Conservation (phyloP, 495 filamentous ascomycete genomes). For the Melanomma pulvis-pyrius region DNA sequence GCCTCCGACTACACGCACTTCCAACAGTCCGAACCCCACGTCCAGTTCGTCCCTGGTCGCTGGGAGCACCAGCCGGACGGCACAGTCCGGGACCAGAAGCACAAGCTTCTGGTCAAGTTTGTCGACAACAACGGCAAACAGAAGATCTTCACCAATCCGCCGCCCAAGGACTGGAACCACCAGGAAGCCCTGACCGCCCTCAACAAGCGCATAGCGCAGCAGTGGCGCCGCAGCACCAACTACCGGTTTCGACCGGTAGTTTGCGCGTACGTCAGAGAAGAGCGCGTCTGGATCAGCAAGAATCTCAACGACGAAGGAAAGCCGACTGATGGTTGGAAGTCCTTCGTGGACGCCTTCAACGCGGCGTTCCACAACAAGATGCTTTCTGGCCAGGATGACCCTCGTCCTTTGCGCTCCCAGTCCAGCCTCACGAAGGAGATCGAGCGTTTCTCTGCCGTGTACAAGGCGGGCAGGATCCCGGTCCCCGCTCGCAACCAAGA, state of each 20-base stretch:
- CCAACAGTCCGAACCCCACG: background rate
- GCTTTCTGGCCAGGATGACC: too few species aligned
- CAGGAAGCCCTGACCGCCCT: constrained; percentile 6
- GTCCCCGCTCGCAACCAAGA: too few species aligned
- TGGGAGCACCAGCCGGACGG: constrained; percentile 18
- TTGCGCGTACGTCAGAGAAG: background rate
- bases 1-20: background rate
- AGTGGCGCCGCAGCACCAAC: constrained; percentile 7
- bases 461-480: too few species aligned
- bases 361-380: too few species aligned
- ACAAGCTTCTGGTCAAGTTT: constrained; percentile 9
- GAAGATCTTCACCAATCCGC: constrained; percentile 12
- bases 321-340: too few species aligned
- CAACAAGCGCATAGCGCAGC: constrained; percentile 22
- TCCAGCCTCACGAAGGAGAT: too few species aligned
- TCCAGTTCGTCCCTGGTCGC: constrained; percentile 15
- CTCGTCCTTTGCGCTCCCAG: too few species aligned
- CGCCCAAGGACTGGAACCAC: constrained; percentile 12
- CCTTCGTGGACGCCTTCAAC: too few species aligned
- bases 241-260: constrained; percentile 5
- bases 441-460: too few species aligned
- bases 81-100: constrained; percentile 15
- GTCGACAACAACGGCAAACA: constrained; percentile 5
- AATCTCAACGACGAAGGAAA: background rate
- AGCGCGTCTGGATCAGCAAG: background rate